A percentile compares a stretch with the other conserved stretches of the same genome.
These are phyloP conservation scores for Amanita phalloides DNA, from an alignment of 768 basidiomycete species.

Conservation along the genomic window DNA sequence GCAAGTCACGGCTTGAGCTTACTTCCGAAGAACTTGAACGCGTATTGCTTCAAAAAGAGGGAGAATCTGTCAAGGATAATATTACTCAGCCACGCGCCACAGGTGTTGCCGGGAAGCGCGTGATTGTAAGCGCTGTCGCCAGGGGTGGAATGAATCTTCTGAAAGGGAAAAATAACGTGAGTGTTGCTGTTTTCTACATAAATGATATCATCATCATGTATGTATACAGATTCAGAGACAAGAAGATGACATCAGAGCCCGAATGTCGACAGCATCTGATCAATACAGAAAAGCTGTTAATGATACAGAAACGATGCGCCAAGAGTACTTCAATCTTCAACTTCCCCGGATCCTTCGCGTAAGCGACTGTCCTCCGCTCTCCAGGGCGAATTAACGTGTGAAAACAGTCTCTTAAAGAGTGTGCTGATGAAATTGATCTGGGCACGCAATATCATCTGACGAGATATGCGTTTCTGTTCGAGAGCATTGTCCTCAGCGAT, in stretches of 20 bases:
- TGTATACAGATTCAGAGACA: conserved; percentile 67
- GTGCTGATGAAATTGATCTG: conserved; percentile 90
- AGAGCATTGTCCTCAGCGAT: conserved; percentile 83
- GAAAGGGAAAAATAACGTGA: conserved; percentile 85
- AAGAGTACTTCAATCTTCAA: conserved; percentile 98
- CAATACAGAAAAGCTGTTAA: conserved; percentile 83
- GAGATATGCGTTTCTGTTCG: conserved; percentile 89
- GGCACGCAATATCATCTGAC: conserved; percentile 98
- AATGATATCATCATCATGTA: conserved; percentile 1
- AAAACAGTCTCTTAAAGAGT: conserved; percentile 78
- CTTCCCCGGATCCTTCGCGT: conserved; percentile 88
- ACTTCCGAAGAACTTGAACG: conserved; percentile 93
- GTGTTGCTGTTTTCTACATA: conserved; percentile 8
- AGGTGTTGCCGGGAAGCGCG: conserved; percentile 64
- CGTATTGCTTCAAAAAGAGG: conserved; percentile 87
- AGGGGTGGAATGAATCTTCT: conserved; percentile 75
- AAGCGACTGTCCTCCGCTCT: conserved; percentile 20
- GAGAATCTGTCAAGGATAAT: conserved; percentile 82
- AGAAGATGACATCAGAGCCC: conserved; percentile 85
- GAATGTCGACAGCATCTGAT: conserved; percentile 82
- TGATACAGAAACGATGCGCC: conserved; percentile 83
- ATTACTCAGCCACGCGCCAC: conserved; percentile 53
- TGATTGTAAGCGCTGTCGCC: conserved; percentile 82
- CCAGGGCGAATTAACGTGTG: neutral
- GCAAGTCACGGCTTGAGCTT: conserved; percentile 75